Evolutionary conservation across 495 filamentous ascomycete genomes (phyloP).

Genomic region (Hypoxylon perforatum): DNA sequence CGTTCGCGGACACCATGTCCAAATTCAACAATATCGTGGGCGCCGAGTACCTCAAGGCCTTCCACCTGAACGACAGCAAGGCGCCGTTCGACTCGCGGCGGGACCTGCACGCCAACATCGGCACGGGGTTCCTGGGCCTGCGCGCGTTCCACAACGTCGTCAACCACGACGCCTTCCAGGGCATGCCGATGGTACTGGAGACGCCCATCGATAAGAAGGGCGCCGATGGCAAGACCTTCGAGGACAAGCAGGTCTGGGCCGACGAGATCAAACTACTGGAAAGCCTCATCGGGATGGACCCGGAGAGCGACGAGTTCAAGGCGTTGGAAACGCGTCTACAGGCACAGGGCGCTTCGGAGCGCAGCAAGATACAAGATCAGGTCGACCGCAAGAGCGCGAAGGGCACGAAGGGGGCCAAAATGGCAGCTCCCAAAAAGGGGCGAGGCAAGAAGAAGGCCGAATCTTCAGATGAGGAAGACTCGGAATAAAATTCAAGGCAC

Average conservation of each 20-base stretch:
- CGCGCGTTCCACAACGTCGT: conserved; percentile 90
- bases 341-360: conserved; percentile 73
- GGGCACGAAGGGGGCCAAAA: conserved; percentile 58
- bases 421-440: conserved; percentile 47
- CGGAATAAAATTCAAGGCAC: conserved; percentile 37
- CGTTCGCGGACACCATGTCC: conserved; percentile 76
- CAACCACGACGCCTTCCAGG: conserved; percentile 81
- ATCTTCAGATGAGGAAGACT: conserved; percentile 50
- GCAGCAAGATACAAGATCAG: conserved; percentile 79
- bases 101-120: conserved; percentile 94
- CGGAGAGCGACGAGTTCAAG: conserved; percentile 74
- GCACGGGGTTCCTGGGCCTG: conserved; percentile 89
- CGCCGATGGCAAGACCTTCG: conserved; percentile 64
- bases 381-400: conserved; percentile 76
- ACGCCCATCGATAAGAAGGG: conserved; percentile 84
- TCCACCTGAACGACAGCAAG: conserved; percentile 95
- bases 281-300: conserved; percentile 83
- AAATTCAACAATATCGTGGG: conserved; percentile 87
- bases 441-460: conserved; percentile 47
- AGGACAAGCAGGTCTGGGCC: conserved; percentile 83
- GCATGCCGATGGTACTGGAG: conserved; percentile 91
- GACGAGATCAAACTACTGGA: conserved; percentile 91
- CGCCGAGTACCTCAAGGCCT: conserved; percentile 78
- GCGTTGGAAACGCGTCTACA: conserved; percentile 70
- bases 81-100: conserved; percentile 80